Evolutionary conservation across 257 asterid species (phyloP), one percentile per base, ranked within the genome.

Genomic region (Lycium barbarum): DNA sequence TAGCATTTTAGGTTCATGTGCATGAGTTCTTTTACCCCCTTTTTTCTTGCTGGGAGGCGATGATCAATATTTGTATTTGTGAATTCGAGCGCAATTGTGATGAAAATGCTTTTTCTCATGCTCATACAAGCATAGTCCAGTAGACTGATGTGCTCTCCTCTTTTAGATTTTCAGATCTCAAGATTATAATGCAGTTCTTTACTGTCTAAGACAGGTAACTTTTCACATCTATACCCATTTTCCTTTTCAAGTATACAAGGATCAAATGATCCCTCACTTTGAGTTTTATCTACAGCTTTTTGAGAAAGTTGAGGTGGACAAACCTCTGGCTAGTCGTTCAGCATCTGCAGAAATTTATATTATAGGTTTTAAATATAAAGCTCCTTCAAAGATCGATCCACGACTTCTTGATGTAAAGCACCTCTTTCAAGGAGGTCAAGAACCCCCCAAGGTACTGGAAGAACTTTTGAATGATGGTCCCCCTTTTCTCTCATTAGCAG

Each of bases 341-440:
- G 82, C 98, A 59, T 97, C 98, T 47, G 98, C 99, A 15, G 99
- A 95, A 86, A 97, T 95, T 87, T 97, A 94, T 89, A 84, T 97
- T 51, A 7, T 94, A 7, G 98, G 96, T 17, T 86, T 93, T 10
- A 97, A 91, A 84, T 97, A 97, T 43, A 97, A 93, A 89, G 99
- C 98, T 45, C 99, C 99, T 72, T 93, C 95, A 2, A 97, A 97
- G 97, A 97, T 97, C 78, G 99, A 97, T 88, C 98, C 98, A n/a
- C 95, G 96, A 12, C 95, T 97, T 71, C 95, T 97, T 67, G 99
- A 97, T 91, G 86, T 93, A 5, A 95, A 94, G 86, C 97, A 95
- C 88, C 93, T 97, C 70, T 97, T 97, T 83, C 92, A 91, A 88
- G 94, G 95, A 84, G 98, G 96, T 79, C 88, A 90, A 88, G 98